A percentile compares a stretch with the other conserved stretches of the same genome.
phyloP scores from a whole-genome alignment of 2,329 filamentous ascomycete genomes.

The Truncatella angustata region DNA sequence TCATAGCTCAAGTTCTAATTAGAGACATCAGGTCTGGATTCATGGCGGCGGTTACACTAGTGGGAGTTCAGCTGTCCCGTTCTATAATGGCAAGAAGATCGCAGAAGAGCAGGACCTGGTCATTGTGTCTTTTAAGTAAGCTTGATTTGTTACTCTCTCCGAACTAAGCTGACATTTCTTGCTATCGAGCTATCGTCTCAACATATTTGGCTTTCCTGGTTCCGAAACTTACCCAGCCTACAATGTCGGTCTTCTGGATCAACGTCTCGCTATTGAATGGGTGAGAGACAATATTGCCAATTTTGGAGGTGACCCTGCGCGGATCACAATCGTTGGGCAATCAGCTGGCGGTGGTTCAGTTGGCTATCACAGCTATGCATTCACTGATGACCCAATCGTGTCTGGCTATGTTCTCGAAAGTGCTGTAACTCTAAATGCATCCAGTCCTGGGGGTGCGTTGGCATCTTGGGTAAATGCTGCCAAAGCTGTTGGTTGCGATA shows the following conservation, averaged over 20 bases:
- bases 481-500: background rate
- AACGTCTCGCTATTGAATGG: conserved; percentile 57
- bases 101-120: conserved; percentile 5
- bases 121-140: conserved; percentile 5
- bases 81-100: conserved; percentile 4
- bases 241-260: conserved; percentile 40
- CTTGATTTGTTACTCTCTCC: too few species aligned
- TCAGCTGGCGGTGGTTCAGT: conserved; percentile 6
- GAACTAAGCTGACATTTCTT: too few species aligned
- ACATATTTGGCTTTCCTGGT: conserved; percentile 9
- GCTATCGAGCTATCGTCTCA: conserved; percentile 3
- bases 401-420: conserved; percentile 1
- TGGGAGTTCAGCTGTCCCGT: background rate
- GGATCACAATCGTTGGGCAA: conserved; percentile 21
- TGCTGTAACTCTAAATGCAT: background rate
- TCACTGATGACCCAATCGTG: conserved; percentile 1
- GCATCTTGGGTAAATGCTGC: background rate
- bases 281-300: conserved; percentile 40
- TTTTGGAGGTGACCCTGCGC: conserved; percentile 30
- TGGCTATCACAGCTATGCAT: conserved; percentile 2
- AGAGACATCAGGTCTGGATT: background rate
- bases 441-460: background rate
- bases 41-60: conserved; percentile 1
- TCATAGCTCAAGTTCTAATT: background rate
- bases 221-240: conserved; percentile 34